phyloP scores from a whole-genome alignment of 208 protist species.

The Crithidia acanthocephali region DNA sequence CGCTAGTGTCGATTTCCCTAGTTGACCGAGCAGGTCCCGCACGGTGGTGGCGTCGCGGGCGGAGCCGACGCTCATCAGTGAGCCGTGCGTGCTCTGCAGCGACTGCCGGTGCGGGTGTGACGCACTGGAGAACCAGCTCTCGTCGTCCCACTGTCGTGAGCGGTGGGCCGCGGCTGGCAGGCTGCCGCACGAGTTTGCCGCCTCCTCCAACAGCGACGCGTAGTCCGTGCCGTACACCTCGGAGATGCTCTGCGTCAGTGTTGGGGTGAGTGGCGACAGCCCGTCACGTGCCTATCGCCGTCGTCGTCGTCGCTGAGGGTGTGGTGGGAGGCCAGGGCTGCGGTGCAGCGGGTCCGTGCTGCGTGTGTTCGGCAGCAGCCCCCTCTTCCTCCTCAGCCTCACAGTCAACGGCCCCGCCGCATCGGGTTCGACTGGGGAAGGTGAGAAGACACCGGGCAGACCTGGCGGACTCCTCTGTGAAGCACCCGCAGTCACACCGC shows the following conservation, averaged over 20 bases:
- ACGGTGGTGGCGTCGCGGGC: slow-evolving; percentile 4
- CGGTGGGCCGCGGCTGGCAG: background rate
- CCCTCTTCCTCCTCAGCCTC: no score
- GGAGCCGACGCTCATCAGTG: background rate
- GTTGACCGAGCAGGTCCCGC: slow-evolving; percentile 12
- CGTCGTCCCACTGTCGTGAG: slow-evolving; percentile 14
- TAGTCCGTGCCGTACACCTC: slow-evolving; percentile 24
- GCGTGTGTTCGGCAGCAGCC: background rate
- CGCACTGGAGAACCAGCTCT: slow-evolving; percentile 45
- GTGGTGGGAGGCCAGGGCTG: background rate
- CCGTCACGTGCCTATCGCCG: background rate
- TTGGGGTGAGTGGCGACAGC: slow-evolving; percentile 17
- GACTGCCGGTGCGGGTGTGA: slow-evolving; percentile 18
- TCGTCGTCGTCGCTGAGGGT: background rate
- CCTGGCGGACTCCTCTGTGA: background rate
- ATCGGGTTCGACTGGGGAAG: background rate
- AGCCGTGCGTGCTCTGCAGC: background rate
- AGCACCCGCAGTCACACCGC: background rate
- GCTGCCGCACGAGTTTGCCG: slow-evolving; percentile 15
- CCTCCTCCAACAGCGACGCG: slow-evolving; percentile 17
- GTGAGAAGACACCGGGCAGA: background rate
- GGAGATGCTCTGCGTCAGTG: slow-evolving; percentile 16
- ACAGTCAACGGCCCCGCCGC: no score
- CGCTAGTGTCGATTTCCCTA: background rate
- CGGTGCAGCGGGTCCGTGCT: background rate